Conservation (phyloP, 1,139 yeast species). For the Zygoascus sp. region DNA sequence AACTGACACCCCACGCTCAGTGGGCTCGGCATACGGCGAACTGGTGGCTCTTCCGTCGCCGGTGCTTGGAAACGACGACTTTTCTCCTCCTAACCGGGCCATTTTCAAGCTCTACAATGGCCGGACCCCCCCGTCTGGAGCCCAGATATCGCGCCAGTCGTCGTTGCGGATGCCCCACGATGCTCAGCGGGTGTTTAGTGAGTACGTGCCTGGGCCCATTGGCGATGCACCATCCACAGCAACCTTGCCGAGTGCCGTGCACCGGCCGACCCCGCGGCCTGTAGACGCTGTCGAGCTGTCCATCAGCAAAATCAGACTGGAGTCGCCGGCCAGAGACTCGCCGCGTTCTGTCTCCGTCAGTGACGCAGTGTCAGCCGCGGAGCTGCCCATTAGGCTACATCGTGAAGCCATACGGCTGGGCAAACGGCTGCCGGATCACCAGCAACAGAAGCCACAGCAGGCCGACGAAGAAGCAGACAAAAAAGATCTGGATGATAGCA, state of each 20-base stretch:
- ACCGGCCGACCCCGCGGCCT: background rate
- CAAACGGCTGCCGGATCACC: background rate
- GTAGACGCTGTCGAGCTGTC: background rate
- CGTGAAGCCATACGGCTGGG: constrained; percentile 2
- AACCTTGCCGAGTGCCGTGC: background rate
- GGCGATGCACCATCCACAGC: background rate
- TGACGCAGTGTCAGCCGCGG: background rate
- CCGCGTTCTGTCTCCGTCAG: constrained; percentile 1
- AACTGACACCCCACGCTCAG: background rate
- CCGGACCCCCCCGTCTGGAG: constrained; percentile 22
- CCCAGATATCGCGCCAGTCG: constrained; percentile 26
- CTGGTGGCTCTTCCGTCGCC: constrained; percentile 34
- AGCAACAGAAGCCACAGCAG: background rate
- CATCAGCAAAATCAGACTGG: background rate
- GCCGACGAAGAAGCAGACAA: background rate
- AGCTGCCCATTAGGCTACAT: background rate
- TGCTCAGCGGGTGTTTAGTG: constrained; percentile 18
- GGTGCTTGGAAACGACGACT: constrained; percentile 18
- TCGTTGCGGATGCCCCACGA: constrained; percentile 17
- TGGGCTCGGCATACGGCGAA: constrained; percentile 16
- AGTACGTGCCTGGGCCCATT: constrained; percentile 16
- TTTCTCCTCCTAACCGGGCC: constrained; percentile 12
- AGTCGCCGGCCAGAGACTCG: background rate
- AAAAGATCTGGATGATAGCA: background rate
- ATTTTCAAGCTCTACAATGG: constrained; percentile 26